A percentile compares a stretch with the other conserved stretches of the same genome.
Conservation (phyloP, 1,284 basidiomycete genomes). For the Moesziomyces sp. region DNA sequence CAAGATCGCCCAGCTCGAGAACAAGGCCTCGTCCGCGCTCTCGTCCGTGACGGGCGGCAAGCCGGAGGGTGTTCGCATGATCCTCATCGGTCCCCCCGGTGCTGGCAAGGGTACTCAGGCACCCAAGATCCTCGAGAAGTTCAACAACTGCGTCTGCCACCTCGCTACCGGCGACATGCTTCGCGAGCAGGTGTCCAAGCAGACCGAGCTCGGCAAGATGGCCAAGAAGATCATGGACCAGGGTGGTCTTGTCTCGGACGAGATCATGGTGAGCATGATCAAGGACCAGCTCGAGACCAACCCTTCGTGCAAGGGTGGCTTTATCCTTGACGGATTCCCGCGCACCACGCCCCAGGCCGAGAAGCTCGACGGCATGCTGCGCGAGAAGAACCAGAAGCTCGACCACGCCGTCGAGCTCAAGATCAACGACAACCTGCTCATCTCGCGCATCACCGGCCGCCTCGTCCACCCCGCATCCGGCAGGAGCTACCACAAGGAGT, state of each 20-base stretch:
- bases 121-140: constrained; percentile 89
- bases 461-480: constrained; percentile 90
- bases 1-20: constrained; percentile 60
- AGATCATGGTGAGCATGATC: constrained; percentile 98
- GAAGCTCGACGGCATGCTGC: constrained; percentile 93
- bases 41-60: constrained; percentile 26
- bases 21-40: constrained; percentile 32
- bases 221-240: constrained; percentile 99
- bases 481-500: constrained; percentile 93
- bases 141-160: constrained; percentile 86
- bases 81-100: constrained; percentile 94
- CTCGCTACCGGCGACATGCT: constrained; percentile 98
- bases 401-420: constrained; percentile 91
- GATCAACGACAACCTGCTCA: constrained; percentile 93
- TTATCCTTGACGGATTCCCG: constrained; percentile 98
- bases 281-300: constrained; percentile 95
- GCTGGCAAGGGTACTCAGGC: constrained; percentile 99
- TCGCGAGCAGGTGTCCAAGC: constrained; percentile 87
- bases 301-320: constrained; percentile 90
- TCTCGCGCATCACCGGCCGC: constrained; percentile 95
- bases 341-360: constrained; percentile 97
- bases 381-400: constrained; percentile 79
- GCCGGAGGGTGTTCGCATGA: constrained; percentile 73
- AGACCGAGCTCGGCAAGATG: constrained; percentile 86
- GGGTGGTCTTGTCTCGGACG: constrained; percentile 86